phyloP scores from a whole-genome alignment of 1,139 yeast species.

The Pichia sp. region DNA sequence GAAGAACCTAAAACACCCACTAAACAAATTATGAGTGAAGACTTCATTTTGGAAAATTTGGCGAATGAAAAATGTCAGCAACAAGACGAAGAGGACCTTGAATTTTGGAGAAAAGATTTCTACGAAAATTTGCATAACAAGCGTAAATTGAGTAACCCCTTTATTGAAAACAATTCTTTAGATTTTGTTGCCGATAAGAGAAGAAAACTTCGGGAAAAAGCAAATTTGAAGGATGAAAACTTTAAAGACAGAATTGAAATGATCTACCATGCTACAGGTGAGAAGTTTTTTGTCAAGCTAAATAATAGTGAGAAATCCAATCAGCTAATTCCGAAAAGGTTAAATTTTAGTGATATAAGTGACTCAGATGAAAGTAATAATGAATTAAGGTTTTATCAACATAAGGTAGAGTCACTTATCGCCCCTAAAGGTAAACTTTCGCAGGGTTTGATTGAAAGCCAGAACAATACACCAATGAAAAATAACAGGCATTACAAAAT shows the following conservation, averaged over 20 bases:
- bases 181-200: neutral
- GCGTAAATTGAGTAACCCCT: neutral
- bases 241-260: slow-evolving; percentile 21
- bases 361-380: neutral
- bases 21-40: slow-evolving; percentile 18
- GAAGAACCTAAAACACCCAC: slow-evolving; percentile 21
- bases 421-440: too few species aligned
- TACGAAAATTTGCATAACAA: neutral
- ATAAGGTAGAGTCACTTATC: too few species aligned
- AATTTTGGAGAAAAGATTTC: slow-evolving; percentile 9
- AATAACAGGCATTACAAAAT: slow-evolving; percentile 1
- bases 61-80: slow-evolving; percentile 10
- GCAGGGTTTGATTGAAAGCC: neutral
- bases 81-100: slow-evolving; percentile 10
- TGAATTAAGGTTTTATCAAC: too few species aligned
- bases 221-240: slow-evolving; percentile 5
- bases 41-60: slow-evolving; percentile 16
- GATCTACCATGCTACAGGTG: slow-evolving; percentile 22
- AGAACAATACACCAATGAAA: slow-evolving; percentile 2
- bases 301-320: slow-evolving; percentile 15
- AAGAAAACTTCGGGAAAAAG: neutral
- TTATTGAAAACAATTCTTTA: slow-evolving; percentile 16
- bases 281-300: slow-evolving; percentile 14
- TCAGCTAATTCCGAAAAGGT: slow-evolving; percentile 17
- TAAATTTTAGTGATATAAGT: slow-evolving; percentile 3